Base-by-base conservation (phyloP, 2,329 filamentous ascomycete species). In the Diaporthe vaccinii region DNA sequence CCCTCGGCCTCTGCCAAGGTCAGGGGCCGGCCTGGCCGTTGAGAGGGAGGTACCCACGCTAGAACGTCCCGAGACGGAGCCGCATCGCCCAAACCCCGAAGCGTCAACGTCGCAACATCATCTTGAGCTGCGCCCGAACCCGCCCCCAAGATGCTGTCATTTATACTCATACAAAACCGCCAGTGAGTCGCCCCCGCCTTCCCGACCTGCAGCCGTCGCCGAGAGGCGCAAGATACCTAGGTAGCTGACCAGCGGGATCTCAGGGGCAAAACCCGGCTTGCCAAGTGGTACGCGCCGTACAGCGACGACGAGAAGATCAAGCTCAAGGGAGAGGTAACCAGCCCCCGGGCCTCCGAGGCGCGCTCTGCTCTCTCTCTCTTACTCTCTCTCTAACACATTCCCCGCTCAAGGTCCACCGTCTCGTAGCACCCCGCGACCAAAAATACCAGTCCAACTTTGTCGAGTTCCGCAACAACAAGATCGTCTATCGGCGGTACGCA, bases 381-480 rank as follows among this genome's bases (percentile, higher is more conserved):
- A 67, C 65, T 25, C 4, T 12, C 2, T 36, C 51, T 31, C 28
- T 28, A 14, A 31, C 25, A n/a, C 76, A 34, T 34, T 34, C 8
- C 34, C 34, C 34, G 34, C 34, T 74, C 67, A 80, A 95, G 93
- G 94, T 98, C 81, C 97, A 99, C 89, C 96, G 97, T 78, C 95
- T 99, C 79, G 96, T 99, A 77, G 97, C 97, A 0, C 97, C 97
- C 9, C 94, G 97, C 82, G 97, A 99, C 86, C 97, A 99, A 84
- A 99, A 99, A 84, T 98, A 99, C 89, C 97, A 99, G 85, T 98
- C 95, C 86, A 99, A 99, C 88, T 99, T 99, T 82, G 97, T 99
- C 89, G 97, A 99, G 86, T 93, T 94, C 87, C 94, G 95, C 79
- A 94, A 95, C 86, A 95, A 96, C 83, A 98, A 98, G 88, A 94